Evolutionary conservation across 331 rosid species (phyloP), one percentile per base, ranked within the genome.

Genomic region (Cydonia oblonga): DNA sequence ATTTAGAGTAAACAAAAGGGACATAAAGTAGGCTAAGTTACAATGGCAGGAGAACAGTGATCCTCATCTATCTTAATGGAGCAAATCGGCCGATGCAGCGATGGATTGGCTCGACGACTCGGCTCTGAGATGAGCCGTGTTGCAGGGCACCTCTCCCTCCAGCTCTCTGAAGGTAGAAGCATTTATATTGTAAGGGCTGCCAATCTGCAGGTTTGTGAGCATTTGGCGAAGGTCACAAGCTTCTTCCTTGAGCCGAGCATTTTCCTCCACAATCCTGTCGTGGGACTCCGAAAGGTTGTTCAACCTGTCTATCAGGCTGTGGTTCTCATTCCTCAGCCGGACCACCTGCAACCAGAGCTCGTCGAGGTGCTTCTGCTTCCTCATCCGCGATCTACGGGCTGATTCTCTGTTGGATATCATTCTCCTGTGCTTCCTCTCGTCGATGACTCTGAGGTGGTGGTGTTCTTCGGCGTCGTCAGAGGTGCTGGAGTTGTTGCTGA

Each of bases 371-470:
- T 82, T 91, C 65, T 93, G 98, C 64, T 93, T 93, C 84, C 98
- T 82, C 98, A 93, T 91, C 84, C 98, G 63, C 3, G 98, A 93
- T 66, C 98, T 79, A 29, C 98, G 74, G 2, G 98, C 98, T 0
- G 98, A 93, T 84, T 93, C 98, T 77, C 98, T 68, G 80, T 93
- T 93, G 0, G 98, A 93, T 73, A 93, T 88, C 98, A 93, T 93
- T 64, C 98, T 61, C 68, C 96, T 30, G 74, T 85, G 92, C 73
- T 82, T 90, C 84, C 98, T 82, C 25, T 93, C 96, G 3, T 93
- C 92, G 74, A 91, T 80, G 76, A 89, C 74, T 74, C 73, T 79
- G 68, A 71, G 73, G 38, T 85, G 90, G 19, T 84, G 86, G 28
- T 72, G 76, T 10, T 90, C 98, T 67, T 92, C 98, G 9, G 96